Conservation (phyloP, 345 rosid genomes). For the Eutrema yunnanense region DNA sequence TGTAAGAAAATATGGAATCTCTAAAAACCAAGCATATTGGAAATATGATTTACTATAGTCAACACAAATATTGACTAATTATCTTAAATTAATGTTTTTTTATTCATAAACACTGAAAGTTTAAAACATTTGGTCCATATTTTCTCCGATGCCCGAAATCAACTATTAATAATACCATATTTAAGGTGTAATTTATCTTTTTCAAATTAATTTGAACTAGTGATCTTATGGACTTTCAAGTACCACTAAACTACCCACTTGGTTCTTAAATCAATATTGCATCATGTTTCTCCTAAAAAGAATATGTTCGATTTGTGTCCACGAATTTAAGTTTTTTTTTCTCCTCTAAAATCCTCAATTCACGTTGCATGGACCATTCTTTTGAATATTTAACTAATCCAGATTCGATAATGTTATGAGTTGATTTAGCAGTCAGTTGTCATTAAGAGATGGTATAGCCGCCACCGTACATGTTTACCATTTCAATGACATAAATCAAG, state of each 20-base stretch:
- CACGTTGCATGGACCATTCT: not conserved
- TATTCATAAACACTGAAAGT: too few species aligned
- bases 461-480: conserved; percentile 14
- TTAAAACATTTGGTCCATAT: too few species aligned
- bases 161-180: too few species aligned
- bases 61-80: too few species aligned
- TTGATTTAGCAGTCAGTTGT: not conserved
- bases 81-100: too few species aligned
- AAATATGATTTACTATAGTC: not conserved
- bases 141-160: too few species aligned
- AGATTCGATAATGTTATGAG: not conserved
- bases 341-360: not conserved
- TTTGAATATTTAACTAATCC: not conserved
- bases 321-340: not conserved
- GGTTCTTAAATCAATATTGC: not conserved
- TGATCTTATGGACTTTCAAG: too few species aligned
- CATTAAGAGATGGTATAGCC: conserved; percentile 3
- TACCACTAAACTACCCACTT: too few species aligned
- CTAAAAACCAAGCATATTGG: not conserved
- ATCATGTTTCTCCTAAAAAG: not conserved
- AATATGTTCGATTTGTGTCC: not conserved
- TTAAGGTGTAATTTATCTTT: too few species aligned
- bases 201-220: too few species aligned
- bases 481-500: not conserved
- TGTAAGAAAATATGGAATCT: not conserved